A percentile compares a stretch with the other conserved stretches of the same genome.
These are phyloP conservation scores for Penicillium sp. DNA, from an alignment of 2,329 filamentous ascomycete species.

Conservation along the genomic window DNA sequence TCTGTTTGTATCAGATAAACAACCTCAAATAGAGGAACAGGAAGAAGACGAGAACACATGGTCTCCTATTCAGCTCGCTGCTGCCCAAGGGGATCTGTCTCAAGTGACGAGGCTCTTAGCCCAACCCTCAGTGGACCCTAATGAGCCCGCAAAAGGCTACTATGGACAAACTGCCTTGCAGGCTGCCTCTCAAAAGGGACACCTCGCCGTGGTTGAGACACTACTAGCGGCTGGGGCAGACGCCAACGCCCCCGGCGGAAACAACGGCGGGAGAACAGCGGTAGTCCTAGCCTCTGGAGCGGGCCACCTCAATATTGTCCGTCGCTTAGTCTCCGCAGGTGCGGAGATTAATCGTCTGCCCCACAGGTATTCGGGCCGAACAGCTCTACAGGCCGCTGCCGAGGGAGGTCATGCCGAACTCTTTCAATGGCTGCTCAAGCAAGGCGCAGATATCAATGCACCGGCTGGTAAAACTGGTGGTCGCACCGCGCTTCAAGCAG, in stretches of 20 bases:
- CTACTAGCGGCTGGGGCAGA: slow-evolving; percentile 4
- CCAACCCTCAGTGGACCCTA: not conserved
- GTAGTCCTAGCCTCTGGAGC: not conserved
- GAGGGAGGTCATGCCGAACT: slow-evolving; percentile 8
- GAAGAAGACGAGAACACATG: not conserved
- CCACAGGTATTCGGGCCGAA: slow-evolving; percentile 3
- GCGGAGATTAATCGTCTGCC: slow-evolving; percentile 25
- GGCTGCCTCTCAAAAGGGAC: slow-evolving; percentile 30
- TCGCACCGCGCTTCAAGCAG: slow-evolving; percentile 16
- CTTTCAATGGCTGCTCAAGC: slow-evolving; percentile 18
- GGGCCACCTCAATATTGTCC: slow-evolving; percentile 17
- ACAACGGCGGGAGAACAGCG: not conserved
- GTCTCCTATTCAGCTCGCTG: not conserved
- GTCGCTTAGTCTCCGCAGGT: slow-evolving; percentile 20
- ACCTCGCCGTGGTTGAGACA: slow-evolving; percentile 11
- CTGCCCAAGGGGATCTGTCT: not conserved
- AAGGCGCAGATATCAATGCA: slow-evolving; percentile 27
- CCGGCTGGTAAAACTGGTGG: slow-evolving; percentile 5
- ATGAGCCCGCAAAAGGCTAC: not conserved
- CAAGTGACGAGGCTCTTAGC: not conserved
- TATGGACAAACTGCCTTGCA: slow-evolving; percentile 32
- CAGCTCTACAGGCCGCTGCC: slow-evolving; percentile 15
- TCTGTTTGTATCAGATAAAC: not conserved
- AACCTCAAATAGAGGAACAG: not conserved
- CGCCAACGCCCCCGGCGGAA: not conserved